These are phyloP conservation scores for Tetraselmis striata DNA, from an alignment of 139 green algal genomes.

Conservation along the genomic window DNA sequence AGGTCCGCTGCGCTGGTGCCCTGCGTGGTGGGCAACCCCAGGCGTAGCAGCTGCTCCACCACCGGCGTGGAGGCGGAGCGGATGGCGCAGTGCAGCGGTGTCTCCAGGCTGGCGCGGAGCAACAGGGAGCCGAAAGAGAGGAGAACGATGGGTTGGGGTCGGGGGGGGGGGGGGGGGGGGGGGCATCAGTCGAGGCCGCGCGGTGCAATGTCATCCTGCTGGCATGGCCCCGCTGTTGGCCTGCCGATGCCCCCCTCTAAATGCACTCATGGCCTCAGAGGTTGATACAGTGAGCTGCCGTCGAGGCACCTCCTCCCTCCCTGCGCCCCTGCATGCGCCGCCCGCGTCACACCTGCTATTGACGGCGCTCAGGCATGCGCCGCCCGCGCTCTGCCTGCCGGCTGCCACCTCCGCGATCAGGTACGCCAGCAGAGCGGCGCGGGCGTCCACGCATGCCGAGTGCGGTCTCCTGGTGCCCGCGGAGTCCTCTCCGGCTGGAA, in stretches of 20 bases:
- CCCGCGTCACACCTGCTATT: neutral
- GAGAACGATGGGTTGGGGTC: too few relatives aligned
- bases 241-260: too few relatives aligned
- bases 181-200: too few relatives aligned
- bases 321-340: too few relatives aligned
- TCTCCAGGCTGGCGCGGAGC: conserved; percentile 2
- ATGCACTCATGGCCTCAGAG: too few relatives aligned
- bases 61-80: neutral
- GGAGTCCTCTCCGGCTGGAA: neutral
- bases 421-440: neutral
- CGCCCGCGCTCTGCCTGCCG: neutral
- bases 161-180: too few relatives aligned
- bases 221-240: too few relatives aligned
- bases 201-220: too few relatives aligned
- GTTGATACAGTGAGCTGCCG: too few relatives aligned
- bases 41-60: neutral
- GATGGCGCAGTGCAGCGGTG: conserved; percentile 9
- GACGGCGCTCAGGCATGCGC: neutral
- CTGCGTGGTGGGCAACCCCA: neutral
- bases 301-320: too few relatives aligned
- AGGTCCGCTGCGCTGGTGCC: neutral
- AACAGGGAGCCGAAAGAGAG: neutral
- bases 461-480: neutral
- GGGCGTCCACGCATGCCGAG: neutral
- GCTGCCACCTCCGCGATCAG: neutral